Evolutionary conservation across 164 flowering plant species (phyloP).

Genomic region (Piper betle): DNA sequence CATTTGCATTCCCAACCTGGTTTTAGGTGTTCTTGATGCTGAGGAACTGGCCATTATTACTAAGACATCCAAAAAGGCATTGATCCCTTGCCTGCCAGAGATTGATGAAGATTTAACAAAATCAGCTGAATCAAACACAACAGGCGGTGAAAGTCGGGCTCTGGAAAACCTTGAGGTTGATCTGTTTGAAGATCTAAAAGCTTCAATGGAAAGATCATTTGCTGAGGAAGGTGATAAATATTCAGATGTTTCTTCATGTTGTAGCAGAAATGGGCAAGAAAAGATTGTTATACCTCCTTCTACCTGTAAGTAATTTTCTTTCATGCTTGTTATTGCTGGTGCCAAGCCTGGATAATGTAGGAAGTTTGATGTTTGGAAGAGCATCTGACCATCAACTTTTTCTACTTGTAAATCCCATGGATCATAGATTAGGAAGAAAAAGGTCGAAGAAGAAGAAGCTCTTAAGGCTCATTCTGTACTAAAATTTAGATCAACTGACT

Average conservation of each 20-base stretch:
- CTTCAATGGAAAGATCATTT: slow-evolving; percentile 57
- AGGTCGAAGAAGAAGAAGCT: too few species aligned
- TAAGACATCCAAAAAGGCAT: slow-evolving; percentile 32
- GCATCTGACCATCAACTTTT: neutral
- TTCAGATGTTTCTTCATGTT: slow-evolving; percentile 12
- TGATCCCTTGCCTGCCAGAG: slow-evolving; percentile 32
- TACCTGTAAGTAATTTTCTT: slow-evolving; percentile 23
- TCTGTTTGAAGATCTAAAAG: slow-evolving; percentile 64
- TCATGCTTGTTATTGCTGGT: neutral
- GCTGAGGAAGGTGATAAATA: slow-evolving; percentile 11
- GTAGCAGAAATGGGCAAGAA: slow-evolving; percentile 11
- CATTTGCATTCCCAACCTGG: neutral
- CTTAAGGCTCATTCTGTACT: too few species aligned
- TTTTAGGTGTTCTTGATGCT: slow-evolving; percentile 72
- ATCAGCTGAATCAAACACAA: slow-evolving; percentile 61
- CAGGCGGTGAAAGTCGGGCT: slow-evolving; percentile 54
- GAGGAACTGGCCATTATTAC: slow-evolving; percentile 77
- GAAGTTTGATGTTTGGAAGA: neutral
- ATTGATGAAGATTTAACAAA: slow-evolving; percentile 64
- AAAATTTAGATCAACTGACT: too few species aligned
- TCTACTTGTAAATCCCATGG: too few species aligned
- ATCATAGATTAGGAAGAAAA: too few species aligned
- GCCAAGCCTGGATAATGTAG: neutral
- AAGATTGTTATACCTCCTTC: slow-evolving; percentile 8
- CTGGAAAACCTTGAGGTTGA: slow-evolving; percentile 60